These are phyloP conservation scores for Limnomonas spitsbergensis DNA, from an alignment of 139 green algal species.

Conservation along the genomic window DNA sequence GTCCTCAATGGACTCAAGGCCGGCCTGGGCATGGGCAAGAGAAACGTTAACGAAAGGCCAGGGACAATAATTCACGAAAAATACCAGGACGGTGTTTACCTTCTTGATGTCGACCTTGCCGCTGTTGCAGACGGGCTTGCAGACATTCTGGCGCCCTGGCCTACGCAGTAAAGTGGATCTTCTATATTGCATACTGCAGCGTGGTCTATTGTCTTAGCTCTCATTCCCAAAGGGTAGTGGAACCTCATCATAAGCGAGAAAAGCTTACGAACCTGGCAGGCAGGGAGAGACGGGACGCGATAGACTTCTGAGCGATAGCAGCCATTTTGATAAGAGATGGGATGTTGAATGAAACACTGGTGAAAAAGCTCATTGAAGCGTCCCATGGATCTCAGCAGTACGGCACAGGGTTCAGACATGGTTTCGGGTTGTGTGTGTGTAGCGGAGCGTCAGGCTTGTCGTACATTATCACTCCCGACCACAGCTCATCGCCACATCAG, in stretches of 20 bases:
- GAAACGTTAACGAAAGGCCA: not conserved
- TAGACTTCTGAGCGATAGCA: slow-evolving; percentile 18
- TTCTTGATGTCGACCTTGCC: slow-evolving; percentile 84
- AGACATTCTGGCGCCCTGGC: slow-evolving; percentile 26
- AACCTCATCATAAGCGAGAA: slow-evolving; percentile 10
- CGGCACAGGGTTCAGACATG: too few species aligned
- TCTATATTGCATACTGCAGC: not conserved
- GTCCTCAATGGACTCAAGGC: slow-evolving; percentile 78
- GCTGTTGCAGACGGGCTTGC: slow-evolving; percentile 29
- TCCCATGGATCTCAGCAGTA: too few species aligned
- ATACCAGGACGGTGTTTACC: slow-evolving; percentile 15
- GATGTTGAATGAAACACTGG: slow-evolving; percentile 34
- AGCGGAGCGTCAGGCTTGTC: too few species aligned
- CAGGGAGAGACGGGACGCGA: not conserved
- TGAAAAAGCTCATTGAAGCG: slow-evolving; percentile 19
- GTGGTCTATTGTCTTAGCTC: not conserved
- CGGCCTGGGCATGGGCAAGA: slow-evolving; percentile 22
- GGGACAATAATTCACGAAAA: not conserved
- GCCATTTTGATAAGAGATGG: slow-evolving; percentile 10
- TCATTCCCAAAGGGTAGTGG: not conserved
- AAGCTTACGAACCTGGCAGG: not conserved
- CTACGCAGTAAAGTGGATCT: slow-evolving; percentile 19
- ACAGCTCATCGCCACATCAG: too few species aligned
- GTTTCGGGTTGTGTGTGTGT: too few species aligned
- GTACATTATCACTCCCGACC: too few species aligned